Evolutionary conservation across 208 protist species (phyloP).

Genomic region (Giardia duodenalis): DNA sequence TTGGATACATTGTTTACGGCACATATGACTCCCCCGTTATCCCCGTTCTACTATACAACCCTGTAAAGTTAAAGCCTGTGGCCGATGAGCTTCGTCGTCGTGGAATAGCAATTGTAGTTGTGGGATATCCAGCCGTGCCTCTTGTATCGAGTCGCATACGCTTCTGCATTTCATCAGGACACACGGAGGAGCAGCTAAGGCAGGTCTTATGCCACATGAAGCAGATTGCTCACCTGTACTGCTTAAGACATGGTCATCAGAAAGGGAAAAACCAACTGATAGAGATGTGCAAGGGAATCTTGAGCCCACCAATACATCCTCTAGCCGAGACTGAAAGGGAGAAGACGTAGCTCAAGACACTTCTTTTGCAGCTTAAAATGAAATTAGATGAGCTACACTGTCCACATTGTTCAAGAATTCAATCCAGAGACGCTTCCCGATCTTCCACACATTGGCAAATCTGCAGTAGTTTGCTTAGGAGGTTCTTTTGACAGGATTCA

Average conservation of each 20-base stretch:
- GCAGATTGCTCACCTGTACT: background rate
- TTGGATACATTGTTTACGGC: conserved; percentile 56
- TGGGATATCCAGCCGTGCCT: conserved; percentile 84
- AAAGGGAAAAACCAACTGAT: too few relatives aligned
- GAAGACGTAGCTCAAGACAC: too few relatives aligned
- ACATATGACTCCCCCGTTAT: conserved; percentile 75
- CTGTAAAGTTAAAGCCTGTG: conserved; percentile 65
- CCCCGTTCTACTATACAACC: conserved; percentile 75
- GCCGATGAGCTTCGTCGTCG: conserved; percentile 62
- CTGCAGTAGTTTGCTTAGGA: background rate
- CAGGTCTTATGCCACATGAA: background rate
- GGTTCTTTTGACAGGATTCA: background rate
- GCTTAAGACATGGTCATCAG: background rate
- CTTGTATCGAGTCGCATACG: conserved; percentile 64
- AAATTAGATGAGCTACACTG: background rate
- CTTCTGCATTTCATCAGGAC: conserved; percentile 67
- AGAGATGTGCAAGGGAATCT: too few relatives aligned
- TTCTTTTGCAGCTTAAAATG: too few relatives aligned
- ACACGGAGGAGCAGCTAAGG: conserved; percentile 54
- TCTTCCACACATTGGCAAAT: background rate
- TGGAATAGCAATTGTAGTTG: conserved; percentile 75
- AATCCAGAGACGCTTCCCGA: background rate
- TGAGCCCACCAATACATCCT: too few relatives aligned
- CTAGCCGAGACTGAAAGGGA: too few relatives aligned
- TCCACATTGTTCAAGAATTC: background rate